Conservation (phyloP, 225 moss, liverwort and hornwort genomes). For the Polytrichum commune region DNA sequence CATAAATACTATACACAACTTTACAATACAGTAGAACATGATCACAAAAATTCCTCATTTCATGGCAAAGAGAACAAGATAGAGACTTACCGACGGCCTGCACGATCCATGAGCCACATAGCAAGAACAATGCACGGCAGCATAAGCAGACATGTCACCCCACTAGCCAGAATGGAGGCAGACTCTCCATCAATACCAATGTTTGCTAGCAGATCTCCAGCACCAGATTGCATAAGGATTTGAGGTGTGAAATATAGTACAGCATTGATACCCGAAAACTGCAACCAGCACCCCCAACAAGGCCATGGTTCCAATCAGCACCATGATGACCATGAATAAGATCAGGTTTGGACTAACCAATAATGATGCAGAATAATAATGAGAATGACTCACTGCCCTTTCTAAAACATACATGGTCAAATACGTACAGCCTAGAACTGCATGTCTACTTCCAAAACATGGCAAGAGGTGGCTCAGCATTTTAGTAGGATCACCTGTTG, state of each 20-base stretch:
- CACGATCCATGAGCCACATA: slow-evolving; percentile 97
- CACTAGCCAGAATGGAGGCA: slow-evolving; percentile 88
- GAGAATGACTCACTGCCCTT: too few species aligned
- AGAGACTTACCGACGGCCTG: slow-evolving; percentile 76
- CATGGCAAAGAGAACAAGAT: neutral
- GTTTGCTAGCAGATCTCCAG: slow-evolving; percentile 66
- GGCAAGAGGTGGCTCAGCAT: slow-evolving; percentile 4
- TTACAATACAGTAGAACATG: too few species aligned
- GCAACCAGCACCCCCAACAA: slow-evolving; percentile 11
- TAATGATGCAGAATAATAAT: too few species aligned
- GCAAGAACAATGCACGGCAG: slow-evolving; percentile 92
- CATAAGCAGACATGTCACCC: slow-evolving; percentile 86
- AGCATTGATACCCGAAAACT: slow-evolving; percentile 98
- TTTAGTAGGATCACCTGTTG: slow-evolving; percentile 63
- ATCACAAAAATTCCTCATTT: too few species aligned
- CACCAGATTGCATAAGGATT: slow-evolving; percentile 93
- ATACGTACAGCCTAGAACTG: too few species aligned
- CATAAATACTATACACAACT: too few species aligned
- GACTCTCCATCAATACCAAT: slow-evolving; percentile 72
- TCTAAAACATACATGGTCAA: neutral
- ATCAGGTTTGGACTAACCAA: neutral
- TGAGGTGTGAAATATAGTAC: slow-evolving; percentile 94
- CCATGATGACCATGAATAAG: neutral
- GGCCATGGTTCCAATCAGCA: neutral
- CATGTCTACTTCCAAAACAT: neutral